Conservation (phyloP, 306 rosid species). For the Clitoria ternatea region DNA sequence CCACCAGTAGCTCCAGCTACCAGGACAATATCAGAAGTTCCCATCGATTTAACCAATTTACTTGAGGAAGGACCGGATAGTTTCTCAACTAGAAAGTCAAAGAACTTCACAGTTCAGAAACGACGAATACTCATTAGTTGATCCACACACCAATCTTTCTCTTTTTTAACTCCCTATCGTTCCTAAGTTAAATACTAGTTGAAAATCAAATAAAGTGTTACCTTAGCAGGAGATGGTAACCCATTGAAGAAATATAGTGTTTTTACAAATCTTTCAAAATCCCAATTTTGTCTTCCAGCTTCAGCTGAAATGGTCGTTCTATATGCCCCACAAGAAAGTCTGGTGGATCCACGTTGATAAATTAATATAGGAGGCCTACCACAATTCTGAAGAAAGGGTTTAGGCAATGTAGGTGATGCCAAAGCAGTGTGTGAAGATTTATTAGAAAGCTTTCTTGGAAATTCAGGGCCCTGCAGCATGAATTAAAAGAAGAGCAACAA, state of each 20-base stretch:
- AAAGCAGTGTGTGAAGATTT: constrained; percentile 34
- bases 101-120: constrained; percentile 64
- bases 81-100: constrained; percentile 73
- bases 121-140: constrained; percentile 42
- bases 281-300: constrained; percentile 68
- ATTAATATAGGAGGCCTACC: constrained; percentile 36
- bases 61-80: constrained; percentile 56
- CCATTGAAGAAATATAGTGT: constrained; percentile 75
- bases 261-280: constrained; percentile 73
- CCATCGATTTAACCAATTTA: constrained; percentile 52
- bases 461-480: constrained; percentile 56
- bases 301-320: constrained; percentile 50
- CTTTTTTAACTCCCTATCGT: neutral
- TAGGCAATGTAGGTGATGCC: constrained; percentile 47
- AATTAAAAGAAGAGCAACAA: neutral
- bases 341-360: constrained; percentile 28
- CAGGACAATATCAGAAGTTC: constrained; percentile 66
- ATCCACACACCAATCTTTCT: constrained; percentile 12
- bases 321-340: constrained; percentile 31
- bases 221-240: constrained; percentile 89
- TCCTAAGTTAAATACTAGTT: neutral
- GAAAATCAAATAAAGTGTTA: constrained; percentile 18
- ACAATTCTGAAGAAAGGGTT: constrained; percentile 67
- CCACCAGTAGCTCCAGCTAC: constrained; percentile 99
- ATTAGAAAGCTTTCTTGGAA: constrained; percentile 33